A percentile compares a stretch with the other conserved stretches of the same genome.
These are phyloP conservation scores for Paratinospora sagittata DNA, from an alignment of 164 flowering plant species.

Conservation along the genomic window DNA sequence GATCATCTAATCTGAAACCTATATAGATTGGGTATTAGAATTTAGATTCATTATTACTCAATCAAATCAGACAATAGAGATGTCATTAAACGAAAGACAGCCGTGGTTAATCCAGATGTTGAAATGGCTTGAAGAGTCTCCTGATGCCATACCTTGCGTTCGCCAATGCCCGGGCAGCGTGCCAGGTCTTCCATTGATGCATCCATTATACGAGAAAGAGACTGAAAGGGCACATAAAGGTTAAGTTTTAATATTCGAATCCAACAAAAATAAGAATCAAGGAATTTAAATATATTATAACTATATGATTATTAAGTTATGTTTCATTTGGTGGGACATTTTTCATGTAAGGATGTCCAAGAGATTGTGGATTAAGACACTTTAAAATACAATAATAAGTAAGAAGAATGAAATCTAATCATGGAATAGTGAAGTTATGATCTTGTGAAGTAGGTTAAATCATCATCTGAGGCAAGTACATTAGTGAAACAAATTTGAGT, in stretches of 20 bases:
- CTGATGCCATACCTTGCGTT: slow-evolving; percentile 66
- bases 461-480: no score
- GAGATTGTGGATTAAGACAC: background rate
- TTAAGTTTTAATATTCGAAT: background rate
- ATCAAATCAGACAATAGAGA: background rate
- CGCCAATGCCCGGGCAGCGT: slow-evolving; percentile 95
- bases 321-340: background rate
- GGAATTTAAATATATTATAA: background rate
- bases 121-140: background rate
- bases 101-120: background rate
- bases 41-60: background rate
- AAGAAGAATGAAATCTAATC: background rate
- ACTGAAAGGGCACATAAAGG: slow-evolving; percentile 36
- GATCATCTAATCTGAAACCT: background rate
- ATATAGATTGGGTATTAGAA: no score
- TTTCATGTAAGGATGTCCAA: background rate
- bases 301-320: background rate
- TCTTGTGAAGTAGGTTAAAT: no score
- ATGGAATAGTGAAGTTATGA: background rate
- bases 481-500: background rate
- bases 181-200: slow-evolving; percentile 97
- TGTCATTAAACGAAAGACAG: background rate
- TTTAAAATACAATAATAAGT: background rate
- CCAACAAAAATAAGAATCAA: background rate
- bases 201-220: slow-evolving; percentile 84